Evolutionary conservation across 2,329 filamentous ascomycete species (phyloP).

Genomic region (Exophiala sp.): DNA sequence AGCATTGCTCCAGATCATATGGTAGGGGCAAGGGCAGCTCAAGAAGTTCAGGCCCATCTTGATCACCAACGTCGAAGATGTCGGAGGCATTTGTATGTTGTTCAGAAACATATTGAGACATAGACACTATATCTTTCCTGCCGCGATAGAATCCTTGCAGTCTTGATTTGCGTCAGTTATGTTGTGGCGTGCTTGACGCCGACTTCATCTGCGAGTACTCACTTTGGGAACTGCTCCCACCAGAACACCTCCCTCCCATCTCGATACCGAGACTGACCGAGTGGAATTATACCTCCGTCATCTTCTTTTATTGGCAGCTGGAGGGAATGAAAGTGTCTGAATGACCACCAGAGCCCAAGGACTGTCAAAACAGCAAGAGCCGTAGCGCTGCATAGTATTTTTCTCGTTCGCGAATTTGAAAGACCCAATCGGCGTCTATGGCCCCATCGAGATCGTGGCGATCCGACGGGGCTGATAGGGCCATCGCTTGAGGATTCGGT

Average conservation of each 20-base stretch:
- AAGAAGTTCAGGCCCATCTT: conserved; percentile 7
- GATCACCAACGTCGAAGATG: conserved; percentile 6
- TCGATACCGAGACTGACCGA: conserved; percentile 20
- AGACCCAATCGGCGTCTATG: conserved; percentile 16
- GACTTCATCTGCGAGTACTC: not conserved
- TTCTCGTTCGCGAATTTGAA: conserved; percentile 16
- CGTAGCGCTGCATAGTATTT: conserved; percentile 15
- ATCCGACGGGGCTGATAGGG: conserved; percentile 12
- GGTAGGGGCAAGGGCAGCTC: not conserved
- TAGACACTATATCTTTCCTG: conserved; percentile 19
- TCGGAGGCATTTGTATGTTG: conserved; percentile 14
- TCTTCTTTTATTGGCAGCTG: conserved; percentile 4
- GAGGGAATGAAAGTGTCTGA: not conserved
- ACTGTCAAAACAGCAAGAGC: conserved; percentile 16
- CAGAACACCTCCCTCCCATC: conserved; percentile 27
- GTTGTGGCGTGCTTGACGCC: not conserved
- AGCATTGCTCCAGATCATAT: conserved; percentile 14
- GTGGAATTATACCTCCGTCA: conserved; percentile 18
- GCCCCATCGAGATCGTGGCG: conserved; percentile 10
- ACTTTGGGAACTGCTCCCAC: conserved; percentile 28
- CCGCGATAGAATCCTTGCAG: conserved; percentile 22
- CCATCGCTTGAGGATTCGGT: conserved; percentile 11
- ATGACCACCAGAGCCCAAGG: conserved; percentile 12
- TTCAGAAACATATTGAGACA: conserved; percentile 22
- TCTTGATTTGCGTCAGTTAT: not conserved